A percentile compares a stretch with the other conserved stretches of the same genome.
Conservation (phyloP, 2,329 filamentous ascomycete genomes). For the Colletotrichum camelliae region DNA sequence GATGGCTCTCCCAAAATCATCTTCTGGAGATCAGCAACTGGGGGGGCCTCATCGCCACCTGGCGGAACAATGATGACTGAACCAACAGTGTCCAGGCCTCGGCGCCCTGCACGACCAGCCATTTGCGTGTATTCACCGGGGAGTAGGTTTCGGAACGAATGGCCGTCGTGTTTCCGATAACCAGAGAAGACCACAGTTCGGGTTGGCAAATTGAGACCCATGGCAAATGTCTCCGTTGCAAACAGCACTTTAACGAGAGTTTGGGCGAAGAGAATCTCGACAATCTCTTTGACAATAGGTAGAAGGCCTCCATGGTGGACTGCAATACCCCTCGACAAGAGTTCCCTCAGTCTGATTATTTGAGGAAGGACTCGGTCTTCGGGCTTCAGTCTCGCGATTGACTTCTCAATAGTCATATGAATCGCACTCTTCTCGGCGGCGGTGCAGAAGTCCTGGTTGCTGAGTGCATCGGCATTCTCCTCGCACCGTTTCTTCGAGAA, state of each 20-base stretch:
- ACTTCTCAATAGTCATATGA: slow-evolving; percentile 97
- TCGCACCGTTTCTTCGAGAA: slow-evolving; percentile 98
- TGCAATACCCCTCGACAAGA: slow-evolving; percentile 87
- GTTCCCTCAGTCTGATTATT: slow-evolving; percentile 84
- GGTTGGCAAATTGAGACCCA: slow-evolving; percentile 95
- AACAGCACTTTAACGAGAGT: slow-evolving; percentile 97
- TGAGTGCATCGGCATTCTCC: slow-evolving; percentile 93
- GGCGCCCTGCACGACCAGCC: slow-evolving; percentile 91
- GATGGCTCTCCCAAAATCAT: slow-evolving; percentile 98
- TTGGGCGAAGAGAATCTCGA: slow-evolving; percentile 95
- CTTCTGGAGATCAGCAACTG: slow-evolving; percentile 79
- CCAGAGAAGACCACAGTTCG: slow-evolving; percentile 97
- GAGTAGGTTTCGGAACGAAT: slow-evolving; percentile 86
- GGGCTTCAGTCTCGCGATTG: slow-evolving; percentile 85
- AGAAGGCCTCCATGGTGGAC: slow-evolving; percentile 95
- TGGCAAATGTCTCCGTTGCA: slow-evolving; percentile 97
- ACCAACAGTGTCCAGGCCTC: slow-evolving; percentile 90
- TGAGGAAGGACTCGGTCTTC: slow-evolving; percentile 93
- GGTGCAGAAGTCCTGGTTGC: slow-evolving; percentile 94
- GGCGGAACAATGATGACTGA: slow-evolving; percentile 93
- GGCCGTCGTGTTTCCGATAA: slow-evolving; percentile 94
- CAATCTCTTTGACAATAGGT: slow-evolving; percentile 96
- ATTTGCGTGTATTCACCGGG: slow-evolving; percentile 99
- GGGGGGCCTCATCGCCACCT: slow-evolving; percentile 84
- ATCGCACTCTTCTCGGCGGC: slow-evolving; percentile 94